Conservation (phyloP, 2,329 filamentous ascomycete species). For the Ascochyta lentis region DNA sequence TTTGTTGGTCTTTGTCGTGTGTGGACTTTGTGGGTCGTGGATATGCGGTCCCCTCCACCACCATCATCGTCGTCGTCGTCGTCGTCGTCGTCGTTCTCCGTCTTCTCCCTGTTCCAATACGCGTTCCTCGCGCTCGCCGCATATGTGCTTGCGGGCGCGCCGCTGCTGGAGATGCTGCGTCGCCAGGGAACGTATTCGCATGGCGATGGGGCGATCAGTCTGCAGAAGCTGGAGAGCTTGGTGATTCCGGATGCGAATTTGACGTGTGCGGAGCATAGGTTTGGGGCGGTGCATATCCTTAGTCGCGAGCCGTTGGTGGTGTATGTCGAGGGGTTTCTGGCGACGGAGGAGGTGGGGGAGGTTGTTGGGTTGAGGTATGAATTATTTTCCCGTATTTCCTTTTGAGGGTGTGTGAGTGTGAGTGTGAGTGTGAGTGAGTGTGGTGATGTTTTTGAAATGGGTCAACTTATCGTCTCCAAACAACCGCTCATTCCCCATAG, state of each 20-base stretch:
- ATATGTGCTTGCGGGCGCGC: slow-evolving; percentile 48
- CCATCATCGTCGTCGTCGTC: too few relatives aligned
- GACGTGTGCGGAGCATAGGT: slow-evolving; percentile 48
- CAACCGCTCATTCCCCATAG: slow-evolving; percentile 30
- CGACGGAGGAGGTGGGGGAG: slow-evolving; percentile 56
- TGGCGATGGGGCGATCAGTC: slow-evolving; percentile 5
- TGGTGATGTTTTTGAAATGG: too few relatives aligned
- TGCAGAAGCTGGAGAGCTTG: slow-evolving; percentile 44
- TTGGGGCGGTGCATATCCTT: slow-evolving; percentile 56
- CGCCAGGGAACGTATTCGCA: slow-evolving; percentile 5
- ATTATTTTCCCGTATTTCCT: not conserved
- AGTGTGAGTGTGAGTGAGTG: not conserved
- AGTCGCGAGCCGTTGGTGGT: slow-evolving; percentile 62
- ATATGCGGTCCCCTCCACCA: too few relatives aligned
- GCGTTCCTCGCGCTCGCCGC: slow-evolving; percentile 35
- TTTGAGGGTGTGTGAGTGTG: not conserved
- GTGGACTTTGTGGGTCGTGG: too few relatives aligned
- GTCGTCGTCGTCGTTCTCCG: slow-evolving; percentile 2
- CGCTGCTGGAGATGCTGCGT: slow-evolving; percentile 32
- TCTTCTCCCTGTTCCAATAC: slow-evolving; percentile 42
- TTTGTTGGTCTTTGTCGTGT: too few relatives aligned
- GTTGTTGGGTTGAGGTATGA: slow-evolving; percentile 61
- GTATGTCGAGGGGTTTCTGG: slow-evolving; percentile 65
- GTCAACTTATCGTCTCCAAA: too few relatives aligned
- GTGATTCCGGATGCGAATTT: slow-evolving; percentile 51